Conservation (phyloP, 2,329 filamentous ascomycete species). For the Cordyceps javanica region DNA sequence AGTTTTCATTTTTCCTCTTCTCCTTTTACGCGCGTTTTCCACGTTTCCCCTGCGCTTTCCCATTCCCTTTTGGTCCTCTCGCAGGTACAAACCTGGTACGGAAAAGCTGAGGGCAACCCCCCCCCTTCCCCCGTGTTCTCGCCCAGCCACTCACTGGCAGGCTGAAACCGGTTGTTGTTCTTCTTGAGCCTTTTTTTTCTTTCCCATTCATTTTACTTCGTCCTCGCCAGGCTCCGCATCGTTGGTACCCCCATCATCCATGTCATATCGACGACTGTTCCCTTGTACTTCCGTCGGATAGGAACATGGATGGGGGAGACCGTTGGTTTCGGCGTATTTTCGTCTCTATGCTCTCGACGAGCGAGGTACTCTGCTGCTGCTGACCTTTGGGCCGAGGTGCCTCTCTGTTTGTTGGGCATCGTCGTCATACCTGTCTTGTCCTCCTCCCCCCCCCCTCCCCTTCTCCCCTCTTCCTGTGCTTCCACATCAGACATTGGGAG, state of each 20-base stretch:
- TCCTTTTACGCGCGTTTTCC: not conserved
- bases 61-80: not conserved
- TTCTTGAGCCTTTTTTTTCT: not conserved
- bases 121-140: no score
- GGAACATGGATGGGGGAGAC: not conserved
- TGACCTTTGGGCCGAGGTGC: not conserved
- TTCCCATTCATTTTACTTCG: not conserved
- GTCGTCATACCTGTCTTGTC: not conserved
- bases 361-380: no score
- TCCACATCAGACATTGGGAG: not conserved
- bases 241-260: not conserved
- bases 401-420: not conserved
- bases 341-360: no score
- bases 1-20: not conserved
- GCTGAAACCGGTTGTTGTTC: not conserved
- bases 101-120: not conserved
- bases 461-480: not conserved
- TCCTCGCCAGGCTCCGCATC: not conserved
- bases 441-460: not conserved
- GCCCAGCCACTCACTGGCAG: not conserved
- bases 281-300: not conserved
- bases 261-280: not conserved
- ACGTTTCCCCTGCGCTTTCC: not conserved
- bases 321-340: not conserved
- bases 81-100: no score